Evolutionary conservation across 2,329 filamentous ascomycete genomes (phyloP), one percentile per base, ranked within the genome.

Genomic region (Knufia petricola): DNA sequence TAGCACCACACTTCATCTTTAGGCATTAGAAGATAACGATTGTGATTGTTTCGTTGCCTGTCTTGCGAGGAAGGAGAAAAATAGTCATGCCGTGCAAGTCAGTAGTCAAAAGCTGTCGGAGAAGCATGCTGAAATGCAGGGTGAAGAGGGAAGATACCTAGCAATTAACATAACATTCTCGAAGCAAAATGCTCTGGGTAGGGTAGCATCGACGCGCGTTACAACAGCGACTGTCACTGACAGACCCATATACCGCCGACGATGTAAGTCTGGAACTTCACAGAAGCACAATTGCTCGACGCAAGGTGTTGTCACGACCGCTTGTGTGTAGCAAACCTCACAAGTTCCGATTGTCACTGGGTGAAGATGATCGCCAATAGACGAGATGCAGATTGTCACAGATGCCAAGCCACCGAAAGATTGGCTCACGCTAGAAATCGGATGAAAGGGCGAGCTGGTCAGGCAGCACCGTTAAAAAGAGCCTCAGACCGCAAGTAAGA

Each of bases 1-100:
- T 36, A 20, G 37, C 12, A 21, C 30, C 43, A 31, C 30, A 46
- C 37, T 38, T 46, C 43, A 46, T 46, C 43, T 44, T 44, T 44
- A 15, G 19, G 43, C 43, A 19, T 46, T 31, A n/a, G 13, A 15
- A 31, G 26, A n/a, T 44, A 26, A n/a, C 12, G 21, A 21, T 3
- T 30, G 15, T 4, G 12, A 32, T 9, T 17, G 41, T 7, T n/a
- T 7, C 17, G 13, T 10, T 26, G 28, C 13, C 15, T 17, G 28
- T 31, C 6, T 31, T 3, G 39, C 17, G 3, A 6, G 23, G 3
- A 20, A 30, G 21, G n/a, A n/a, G 19, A 37, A 17, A 46, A 37
- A 46, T 31, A 46, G 24, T 23, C 43, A 31, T 37, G 19, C 19
- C 10, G 17, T 31, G 12, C 28, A 34, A 40, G 24, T 31, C 9